Percentiles rank a stretch among this genome's conserved stretches.
phyloP scores from a whole-genome alignment of 2,329 filamentous ascomycete species.

The Botrytis sinoallii region DNA sequence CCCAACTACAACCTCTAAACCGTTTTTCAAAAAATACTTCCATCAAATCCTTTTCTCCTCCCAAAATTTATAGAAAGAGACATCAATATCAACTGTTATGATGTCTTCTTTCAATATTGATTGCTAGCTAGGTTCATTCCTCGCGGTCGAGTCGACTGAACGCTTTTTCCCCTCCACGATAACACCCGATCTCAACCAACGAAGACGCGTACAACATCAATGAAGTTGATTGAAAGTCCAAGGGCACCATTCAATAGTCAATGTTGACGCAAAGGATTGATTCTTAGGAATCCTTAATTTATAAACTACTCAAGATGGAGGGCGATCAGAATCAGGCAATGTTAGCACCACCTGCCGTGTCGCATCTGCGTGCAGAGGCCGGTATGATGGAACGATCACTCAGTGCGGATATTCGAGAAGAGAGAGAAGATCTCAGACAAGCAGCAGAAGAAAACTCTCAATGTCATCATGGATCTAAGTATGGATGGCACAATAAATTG shows the following conservation, averaged over 20 bases:
- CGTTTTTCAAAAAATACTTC: neutral
- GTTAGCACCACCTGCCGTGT: conserved; percentile 37
- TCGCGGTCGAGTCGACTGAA: conserved; percentile 14
- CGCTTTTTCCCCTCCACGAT: neutral
- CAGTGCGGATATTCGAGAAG: conserved; percentile 87
- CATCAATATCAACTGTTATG: conserved; percentile 17
- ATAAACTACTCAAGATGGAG: conserved; percentile 23
- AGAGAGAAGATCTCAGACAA: conserved; percentile 89
- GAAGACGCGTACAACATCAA: conserved; percentile 13
- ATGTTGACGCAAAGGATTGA: conserved; percentile 17
- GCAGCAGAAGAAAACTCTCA: conserved; percentile 96
- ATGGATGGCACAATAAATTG: conserved; percentile 88
- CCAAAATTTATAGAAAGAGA: neutral
- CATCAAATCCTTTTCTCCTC: neutral
- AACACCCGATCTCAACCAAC: neutral
- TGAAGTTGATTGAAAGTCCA: neutral
- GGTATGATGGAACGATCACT: conserved; percentile 60
- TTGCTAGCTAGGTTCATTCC: conserved; percentile 16
- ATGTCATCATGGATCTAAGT: conserved; percentile 92
- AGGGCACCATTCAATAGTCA: conserved; percentile 13
- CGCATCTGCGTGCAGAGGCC: conserved; percentile 34
- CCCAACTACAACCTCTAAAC: neutral
- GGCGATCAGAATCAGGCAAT: conserved; percentile 26
- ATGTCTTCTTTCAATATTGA: conserved; percentile 14
- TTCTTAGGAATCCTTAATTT: conserved; percentile 19